Conservation (phyloP, 495 filamentous ascomycete species). For the Trichodelitschia bisporula region DNA sequence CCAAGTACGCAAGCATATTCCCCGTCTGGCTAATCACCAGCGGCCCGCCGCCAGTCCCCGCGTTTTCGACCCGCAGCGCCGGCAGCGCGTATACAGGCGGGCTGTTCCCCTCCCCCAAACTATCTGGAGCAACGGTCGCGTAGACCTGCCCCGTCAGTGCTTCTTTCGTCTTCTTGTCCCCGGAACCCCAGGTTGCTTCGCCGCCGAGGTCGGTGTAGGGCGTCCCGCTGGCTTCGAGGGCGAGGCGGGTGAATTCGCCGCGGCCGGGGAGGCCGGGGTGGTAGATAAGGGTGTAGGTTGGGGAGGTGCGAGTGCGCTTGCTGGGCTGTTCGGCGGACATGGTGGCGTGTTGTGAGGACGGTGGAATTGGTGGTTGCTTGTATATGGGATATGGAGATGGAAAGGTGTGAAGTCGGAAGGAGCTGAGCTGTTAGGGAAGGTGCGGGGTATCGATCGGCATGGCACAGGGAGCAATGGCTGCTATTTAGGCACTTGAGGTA, state of each 20-base stretch:
- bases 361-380: too few species aligned
- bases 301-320: not conserved
- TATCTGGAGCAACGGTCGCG: too few species aligned
- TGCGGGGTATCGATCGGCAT: too few species aligned
- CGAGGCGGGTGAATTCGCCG: constrained; percentile 38
- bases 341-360: too few species aligned
- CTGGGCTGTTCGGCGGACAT: not conserved
- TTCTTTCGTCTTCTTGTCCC: constrained; percentile 7
- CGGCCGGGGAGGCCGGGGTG: constrained; percentile 38
- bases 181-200: constrained; percentile 14
- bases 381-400: too few species aligned
- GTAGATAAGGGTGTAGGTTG: constrained; percentile 31
- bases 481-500: too few species aligned
- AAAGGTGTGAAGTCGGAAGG: too few species aligned
- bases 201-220: constrained; percentile 32
- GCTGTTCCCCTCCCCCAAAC: constrained; percentile 18
- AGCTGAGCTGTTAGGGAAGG: too few species aligned
- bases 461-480: too few species aligned
- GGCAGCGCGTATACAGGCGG: constrained; percentile 37
- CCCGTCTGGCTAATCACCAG: constrained; percentile 35
- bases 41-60: constrained; percentile 10
- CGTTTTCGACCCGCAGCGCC: constrained; percentile 28
- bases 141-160: too few species aligned
- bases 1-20: constrained; percentile 39
- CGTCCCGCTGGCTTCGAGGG: constrained; percentile 32